Percentiles rank a stretch among this genome's conserved stretches.
phyloP scores from a whole-genome alignment of 345 rosid species.

The Eucalyptus regnans region DNA sequence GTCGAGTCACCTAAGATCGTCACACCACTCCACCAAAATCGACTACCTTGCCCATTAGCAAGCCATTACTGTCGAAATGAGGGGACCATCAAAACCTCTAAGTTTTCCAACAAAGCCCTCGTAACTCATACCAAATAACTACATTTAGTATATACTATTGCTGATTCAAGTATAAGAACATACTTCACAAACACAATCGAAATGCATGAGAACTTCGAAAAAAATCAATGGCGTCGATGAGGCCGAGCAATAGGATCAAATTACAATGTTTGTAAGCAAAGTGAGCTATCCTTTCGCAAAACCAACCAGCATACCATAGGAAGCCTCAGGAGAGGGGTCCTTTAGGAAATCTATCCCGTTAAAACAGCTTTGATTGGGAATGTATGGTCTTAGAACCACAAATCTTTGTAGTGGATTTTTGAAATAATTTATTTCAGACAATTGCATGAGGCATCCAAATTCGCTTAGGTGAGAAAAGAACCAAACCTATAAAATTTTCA shows the following conservation, averaged over 20 bases:
- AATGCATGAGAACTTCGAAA: too few relatives aligned
- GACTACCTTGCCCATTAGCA: background rate
- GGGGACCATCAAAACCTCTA: background rate
- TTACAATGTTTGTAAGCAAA: too few relatives aligned
- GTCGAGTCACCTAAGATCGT: background rate
- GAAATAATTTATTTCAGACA: too few relatives aligned
- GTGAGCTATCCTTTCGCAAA: too few relatives aligned
- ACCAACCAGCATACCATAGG: too few relatives aligned
- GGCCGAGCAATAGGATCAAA: accelerated
- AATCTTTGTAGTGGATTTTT: too few relatives aligned
- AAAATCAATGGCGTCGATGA: too few relatives aligned
- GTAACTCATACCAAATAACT: background rate
- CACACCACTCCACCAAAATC: background rate
- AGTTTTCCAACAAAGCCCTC: background rate
- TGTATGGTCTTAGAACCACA: too few relatives aligned
- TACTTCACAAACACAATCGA: background rate
- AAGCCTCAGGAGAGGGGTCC: accelerated
- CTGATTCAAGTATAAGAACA: background rate
- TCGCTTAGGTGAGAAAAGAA: too few relatives aligned
- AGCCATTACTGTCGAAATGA: accelerated
- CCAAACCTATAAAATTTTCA: accelerated
- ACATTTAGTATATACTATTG: background rate
- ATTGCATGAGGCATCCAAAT: too few relatives aligned
- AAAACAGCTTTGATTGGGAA: too few relatives aligned
- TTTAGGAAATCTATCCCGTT: too few relatives aligned